These are phyloP conservation scores for Fusarium fujikuroi DNA, from an alignment of 2,329 filamentous ascomycete genomes.

Conservation along the genomic window DNA sequence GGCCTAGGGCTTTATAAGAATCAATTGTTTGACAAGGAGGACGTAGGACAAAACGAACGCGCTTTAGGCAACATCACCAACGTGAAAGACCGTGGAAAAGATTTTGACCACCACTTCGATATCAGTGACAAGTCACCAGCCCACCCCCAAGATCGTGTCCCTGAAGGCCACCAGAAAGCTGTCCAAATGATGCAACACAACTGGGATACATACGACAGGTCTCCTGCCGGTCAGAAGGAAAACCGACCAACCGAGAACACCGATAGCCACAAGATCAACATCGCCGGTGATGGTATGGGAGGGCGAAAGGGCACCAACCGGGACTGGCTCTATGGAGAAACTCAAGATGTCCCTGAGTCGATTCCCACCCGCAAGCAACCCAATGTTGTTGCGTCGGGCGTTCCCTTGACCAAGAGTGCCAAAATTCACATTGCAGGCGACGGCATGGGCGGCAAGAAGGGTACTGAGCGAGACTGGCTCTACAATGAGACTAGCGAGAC, in stretches of 20 bases:
- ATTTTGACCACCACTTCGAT: conserved; percentile 81
- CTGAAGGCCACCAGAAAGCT: conserved; percentile 73
- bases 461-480: conserved; percentile 66
- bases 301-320: conserved; percentile 64
- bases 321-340: conserved; percentile 64
- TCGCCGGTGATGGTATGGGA: conserved; percentile 74
- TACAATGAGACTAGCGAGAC: conserved; percentile 59
- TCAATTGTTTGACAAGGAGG: conserved; percentile 73
- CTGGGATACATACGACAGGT: conserved; percentile 67
- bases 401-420: conserved; percentile 28
- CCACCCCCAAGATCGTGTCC: conserved; percentile 56
- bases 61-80: conserved; percentile 77
- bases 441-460: conserved; percentile 72
- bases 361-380: conserved; percentile 35
- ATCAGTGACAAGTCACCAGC: conserved; percentile 75
- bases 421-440: conserved; percentile 63
- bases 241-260: conserved; percentile 60
- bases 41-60: conserved; percentile 52
- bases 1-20: conserved; percentile 80
- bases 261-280: conserved; percentile 53
- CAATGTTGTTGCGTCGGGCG: conserved; percentile 16
- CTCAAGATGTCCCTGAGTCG: conserved; percentile 46
- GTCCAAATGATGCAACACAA: conserved; percentile 78
- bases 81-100: conserved; percentile 76
- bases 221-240: conserved; percentile 64